Percentiles rank a stretch among this genome's conserved stretches.
These are phyloP conservation scores for Naganishia vaughanmartiniae DNA, from an alignment of 768 basidiomycete genomes.

Conservation along the genomic window DNA sequence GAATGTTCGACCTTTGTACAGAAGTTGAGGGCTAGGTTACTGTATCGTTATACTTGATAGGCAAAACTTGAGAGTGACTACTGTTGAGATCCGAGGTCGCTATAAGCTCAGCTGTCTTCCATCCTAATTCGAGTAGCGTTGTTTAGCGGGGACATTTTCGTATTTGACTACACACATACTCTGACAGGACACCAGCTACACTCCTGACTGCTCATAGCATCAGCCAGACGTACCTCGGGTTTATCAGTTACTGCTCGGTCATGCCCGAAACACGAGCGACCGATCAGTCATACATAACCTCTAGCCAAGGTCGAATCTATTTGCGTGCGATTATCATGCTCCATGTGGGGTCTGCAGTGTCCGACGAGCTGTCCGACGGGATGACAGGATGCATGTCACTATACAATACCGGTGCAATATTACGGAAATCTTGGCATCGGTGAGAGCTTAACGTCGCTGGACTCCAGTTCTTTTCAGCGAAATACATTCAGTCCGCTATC, in stretches of 20 bases:
- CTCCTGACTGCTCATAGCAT: too few species aligned
- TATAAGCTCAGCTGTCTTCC: too few species aligned
- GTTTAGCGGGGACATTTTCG: too few species aligned
- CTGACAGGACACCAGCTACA: too few species aligned
- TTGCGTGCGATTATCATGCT: background rate
- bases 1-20: background rate
- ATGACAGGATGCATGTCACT: background rate
- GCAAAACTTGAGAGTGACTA: background rate
- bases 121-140: too few species aligned
- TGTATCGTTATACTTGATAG: slow-evolving; percentile 1
- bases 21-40: background rate
- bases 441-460: too few species aligned
- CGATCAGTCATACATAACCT: background rate
- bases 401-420: background rate
- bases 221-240: too few species aligned
- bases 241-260: background rate
- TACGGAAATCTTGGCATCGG: too few species aligned
- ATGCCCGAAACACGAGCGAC: background rate
- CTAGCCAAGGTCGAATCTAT: background rate
- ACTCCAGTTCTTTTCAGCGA: too few species aligned
- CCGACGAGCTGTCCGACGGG: background rate
- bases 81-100: too few species aligned
- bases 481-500: too few species aligned
- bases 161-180: too few species aligned
- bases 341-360: background rate